phyloP scores from a whole-genome alignment of 441 rosid genomes.

The Eutrema salsugineum region DNA sequence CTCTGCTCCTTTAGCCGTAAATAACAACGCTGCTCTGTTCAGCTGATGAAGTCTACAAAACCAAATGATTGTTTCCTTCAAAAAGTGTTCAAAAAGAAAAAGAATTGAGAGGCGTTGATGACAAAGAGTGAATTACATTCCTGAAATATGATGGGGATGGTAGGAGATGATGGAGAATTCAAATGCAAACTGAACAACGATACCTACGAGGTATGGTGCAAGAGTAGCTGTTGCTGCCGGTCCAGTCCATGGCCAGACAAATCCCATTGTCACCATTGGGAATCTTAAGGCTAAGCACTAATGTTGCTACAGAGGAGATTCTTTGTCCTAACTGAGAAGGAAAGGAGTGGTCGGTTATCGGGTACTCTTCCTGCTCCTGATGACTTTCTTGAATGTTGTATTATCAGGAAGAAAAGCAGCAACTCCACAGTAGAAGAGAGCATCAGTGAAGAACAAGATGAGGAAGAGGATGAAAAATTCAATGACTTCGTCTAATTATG shows the following conservation, averaged over 20 bases:
- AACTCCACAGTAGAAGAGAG: conserved; percentile 89
- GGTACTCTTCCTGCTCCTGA: conserved; percentile 24
- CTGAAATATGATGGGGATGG: conserved; percentile 86
- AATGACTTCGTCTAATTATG: background rate
- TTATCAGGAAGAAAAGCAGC: conserved; percentile 67
- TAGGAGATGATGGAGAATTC: conserved; percentile 84
- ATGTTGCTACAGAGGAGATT: conserved; percentile 77
- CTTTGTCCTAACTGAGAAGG: conserved; percentile 67
- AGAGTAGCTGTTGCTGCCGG: conserved; percentile 99
- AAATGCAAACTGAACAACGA: conserved; percentile 90
- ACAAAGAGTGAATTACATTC: conserved; percentile 38
- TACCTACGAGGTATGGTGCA: conserved; percentile 95
- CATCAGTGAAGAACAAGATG: conserved; percentile 95
- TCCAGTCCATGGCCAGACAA: conserved; percentile 99
- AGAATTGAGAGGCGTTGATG: background rate
- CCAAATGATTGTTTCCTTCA: background rate
- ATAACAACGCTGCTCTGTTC: conserved; percentile 93
- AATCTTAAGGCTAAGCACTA: conserved; percentile 84
- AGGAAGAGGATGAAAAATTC: conserved; percentile 38
- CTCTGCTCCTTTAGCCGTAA: conserved; percentile 89
- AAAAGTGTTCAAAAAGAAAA: background rate
- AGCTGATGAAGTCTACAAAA: conserved; percentile 88
- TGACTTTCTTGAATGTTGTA: conserved; percentile 60
- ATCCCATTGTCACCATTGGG: conserved; percentile 99
- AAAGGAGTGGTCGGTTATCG: conserved; percentile 23